Evolutionary conservation across 2,329 filamentous ascomycete genomes (phyloP).

Genomic region (Botrytis aclada): DNA sequence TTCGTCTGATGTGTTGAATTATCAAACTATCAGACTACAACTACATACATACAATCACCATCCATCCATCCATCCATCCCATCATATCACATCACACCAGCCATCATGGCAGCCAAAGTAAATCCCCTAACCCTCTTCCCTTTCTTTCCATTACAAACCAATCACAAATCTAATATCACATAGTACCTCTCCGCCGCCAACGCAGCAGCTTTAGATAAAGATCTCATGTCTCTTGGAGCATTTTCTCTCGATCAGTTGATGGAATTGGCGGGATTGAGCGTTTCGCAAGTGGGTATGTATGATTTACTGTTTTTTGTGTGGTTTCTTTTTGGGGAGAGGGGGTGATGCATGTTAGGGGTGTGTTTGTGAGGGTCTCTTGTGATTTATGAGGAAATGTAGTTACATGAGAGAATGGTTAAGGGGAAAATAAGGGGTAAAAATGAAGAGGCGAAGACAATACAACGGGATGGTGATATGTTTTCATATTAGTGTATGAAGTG

Average conservation of each 20-base stretch:
- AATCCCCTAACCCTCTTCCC: background rate
- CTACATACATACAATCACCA: background rate
- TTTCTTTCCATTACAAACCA: no score
- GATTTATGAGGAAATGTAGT: background rate
- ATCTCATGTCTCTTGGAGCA: constrained; percentile 83
- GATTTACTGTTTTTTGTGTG: background rate
- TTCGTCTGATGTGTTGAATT: background rate
- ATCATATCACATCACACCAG: background rate
- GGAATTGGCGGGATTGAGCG: constrained; percentile 90
- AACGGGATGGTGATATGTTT: no score
- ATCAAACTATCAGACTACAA: background rate
- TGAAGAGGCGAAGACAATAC: background rate
- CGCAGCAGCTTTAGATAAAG: constrained; percentile 83
- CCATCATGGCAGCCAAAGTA: constrained; percentile 17
- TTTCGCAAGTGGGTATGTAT: constrained; percentile 76
- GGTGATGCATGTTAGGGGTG: background rate
- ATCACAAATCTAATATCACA: background rate
- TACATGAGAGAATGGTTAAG: fast-evolving
- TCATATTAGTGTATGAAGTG: constrained; percentile 1
- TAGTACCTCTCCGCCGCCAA: constrained; percentile 85
- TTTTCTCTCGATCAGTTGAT: constrained; percentile 97
- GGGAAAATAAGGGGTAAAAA: no score
- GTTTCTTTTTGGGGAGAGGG: background rate
- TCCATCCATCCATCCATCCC: background rate
- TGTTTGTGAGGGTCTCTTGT: background rate